Evolutionary conservation across 2,329 filamentous ascomycete genomes (phyloP).

Genomic region (Coniochaeta ligniaria): DNA sequence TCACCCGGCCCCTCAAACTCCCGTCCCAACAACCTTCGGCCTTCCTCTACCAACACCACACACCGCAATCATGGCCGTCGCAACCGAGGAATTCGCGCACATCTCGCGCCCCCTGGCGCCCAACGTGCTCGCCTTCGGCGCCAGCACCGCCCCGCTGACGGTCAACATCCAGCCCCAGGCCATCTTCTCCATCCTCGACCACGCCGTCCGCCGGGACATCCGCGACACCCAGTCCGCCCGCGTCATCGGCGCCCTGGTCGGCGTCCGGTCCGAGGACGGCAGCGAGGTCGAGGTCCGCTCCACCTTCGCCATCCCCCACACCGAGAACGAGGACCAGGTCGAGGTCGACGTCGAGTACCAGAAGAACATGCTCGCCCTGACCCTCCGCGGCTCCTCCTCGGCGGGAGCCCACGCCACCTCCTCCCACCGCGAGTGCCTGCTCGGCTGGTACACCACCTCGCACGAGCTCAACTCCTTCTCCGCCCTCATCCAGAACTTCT

Average conservation of each 20-base stretch:
- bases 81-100: constrained; percentile 84
- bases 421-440: constrained; percentile 84
- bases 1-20: constrained; percentile 2
- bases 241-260: constrained; percentile 93
- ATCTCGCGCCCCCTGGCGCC: constrained; percentile 88
- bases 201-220: constrained; percentile 80
- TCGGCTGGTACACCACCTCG: constrained; percentile 98
- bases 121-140: constrained; percentile 68
- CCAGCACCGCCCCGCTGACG: constrained; percentile 83
- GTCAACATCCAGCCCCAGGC: constrained; percentile 93
- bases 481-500: constrained; percentile 99
- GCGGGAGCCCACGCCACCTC: constrained; percentile 31
- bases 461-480: constrained; percentile 97
- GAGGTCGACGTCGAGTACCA: constrained; percentile 99
- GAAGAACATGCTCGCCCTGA: constrained; percentile 96
- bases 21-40: neutral
- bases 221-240: constrained; percentile 77
- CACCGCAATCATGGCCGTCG: constrained; percentile 65
- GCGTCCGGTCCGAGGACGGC: constrained; percentile 90
- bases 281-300: constrained; percentile 93
- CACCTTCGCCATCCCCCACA: constrained; percentile 97
- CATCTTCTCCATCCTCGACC: constrained; percentile 77
- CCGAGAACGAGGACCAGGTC: constrained; percentile 96
- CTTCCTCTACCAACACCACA: constrained; percentile 12
- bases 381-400: constrained; percentile 55